These are phyloP conservation scores for Diplodia sapinea DNA, from an alignment of 2,329 filamentous ascomycete genomes.

Conservation along the genomic window DNA sequence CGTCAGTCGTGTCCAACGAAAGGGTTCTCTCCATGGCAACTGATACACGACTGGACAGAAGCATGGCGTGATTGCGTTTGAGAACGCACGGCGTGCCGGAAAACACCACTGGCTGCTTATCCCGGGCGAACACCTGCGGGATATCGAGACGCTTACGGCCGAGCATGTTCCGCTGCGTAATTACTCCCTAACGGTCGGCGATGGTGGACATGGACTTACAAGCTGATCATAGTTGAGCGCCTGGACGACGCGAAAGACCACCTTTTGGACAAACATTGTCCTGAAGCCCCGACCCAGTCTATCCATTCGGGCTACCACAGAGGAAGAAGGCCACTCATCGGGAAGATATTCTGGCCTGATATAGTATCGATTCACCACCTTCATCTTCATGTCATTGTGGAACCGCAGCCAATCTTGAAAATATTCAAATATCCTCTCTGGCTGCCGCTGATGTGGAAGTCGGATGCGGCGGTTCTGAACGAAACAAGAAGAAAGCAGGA, in stretches of 20 bases:
- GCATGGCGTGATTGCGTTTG: neutral
- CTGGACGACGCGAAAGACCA: neutral
- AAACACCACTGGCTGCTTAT: no score
- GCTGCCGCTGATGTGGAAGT: constrained; percentile 7
- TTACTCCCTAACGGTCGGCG: rapidly evolving
- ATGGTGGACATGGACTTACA: neutral
- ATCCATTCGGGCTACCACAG: neutral
- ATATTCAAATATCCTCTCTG: neutral
- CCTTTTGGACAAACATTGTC: neutral
- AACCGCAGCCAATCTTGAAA: neutral
- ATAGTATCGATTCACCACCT: constrained; percentile 1
- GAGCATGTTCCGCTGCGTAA: no score
- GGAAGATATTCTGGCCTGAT: neutral
- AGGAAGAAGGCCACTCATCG: neutral
- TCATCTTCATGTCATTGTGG: neutral
- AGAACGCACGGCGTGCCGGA: no score
- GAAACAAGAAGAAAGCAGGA: neutral
- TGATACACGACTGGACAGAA: neutral
- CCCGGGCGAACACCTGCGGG: no score
- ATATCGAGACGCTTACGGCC: no score
- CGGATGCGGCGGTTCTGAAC: neutral
- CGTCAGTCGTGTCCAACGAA: neutral
- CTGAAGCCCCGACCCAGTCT: neutral
- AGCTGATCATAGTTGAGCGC: neutral
- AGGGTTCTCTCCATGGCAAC: rapidly evolving